A percentile compares a stretch with the other conserved stretches of the same genome.
Evolutionary conservation across 441 rosid species (phyloP).

Genomic region (Euphorbia celastroides): DNA sequence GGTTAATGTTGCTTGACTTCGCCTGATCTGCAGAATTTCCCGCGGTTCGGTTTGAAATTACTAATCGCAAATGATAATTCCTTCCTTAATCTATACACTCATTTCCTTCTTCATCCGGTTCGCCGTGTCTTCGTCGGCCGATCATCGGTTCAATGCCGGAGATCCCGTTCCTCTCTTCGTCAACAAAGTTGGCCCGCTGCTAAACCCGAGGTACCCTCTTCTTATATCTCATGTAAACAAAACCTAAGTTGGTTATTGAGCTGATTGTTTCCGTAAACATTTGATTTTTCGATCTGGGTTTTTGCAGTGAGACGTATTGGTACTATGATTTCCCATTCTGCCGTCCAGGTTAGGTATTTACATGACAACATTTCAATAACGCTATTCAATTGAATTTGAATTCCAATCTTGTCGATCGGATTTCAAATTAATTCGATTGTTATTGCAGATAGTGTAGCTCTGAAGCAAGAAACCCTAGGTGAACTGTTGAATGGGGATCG

Average conservation of each 20-base stretch:
- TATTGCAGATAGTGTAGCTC: slow-evolving; percentile 44
- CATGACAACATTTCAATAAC: background rate
- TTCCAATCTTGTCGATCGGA: slow-evolving; percentile 8
- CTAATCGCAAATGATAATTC: slow-evolving; percentile 1
- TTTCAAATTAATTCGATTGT: slow-evolving; percentile 19
- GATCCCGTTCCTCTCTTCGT: slow-evolving; percentile 21
- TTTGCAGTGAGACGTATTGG: slow-evolving; percentile 79
- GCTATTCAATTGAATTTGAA: background rate
- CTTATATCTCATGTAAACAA: background rate
- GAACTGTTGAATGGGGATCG: slow-evolving; percentile 84
- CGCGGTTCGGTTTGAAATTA: background rate
- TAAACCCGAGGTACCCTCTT: slow-evolving; percentile 24
- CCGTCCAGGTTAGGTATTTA: slow-evolving; percentile 56
- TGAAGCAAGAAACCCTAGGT: slow-evolving; percentile 59
- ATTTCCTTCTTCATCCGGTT: slow-evolving; percentile 21
- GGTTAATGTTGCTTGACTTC: slow-evolving; percentile 1
- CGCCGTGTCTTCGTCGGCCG: slow-evolving; percentile 25
- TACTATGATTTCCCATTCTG: slow-evolving; percentile 80
- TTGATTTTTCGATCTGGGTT: slow-evolving; percentile 1
- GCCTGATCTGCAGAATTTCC: background rate
- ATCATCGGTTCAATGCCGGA: slow-evolving; percentile 44
- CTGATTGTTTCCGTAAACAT: background rate
- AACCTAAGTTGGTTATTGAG: background rate
- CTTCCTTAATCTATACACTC: slow-evolving; percentile 4
- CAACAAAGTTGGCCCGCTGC: slow-evolving; percentile 29